These are phyloP conservation scores for Suillus luteus DNA, from an alignment of 768 basidiomycete genomes.

Conservation along the genomic window DNA sequence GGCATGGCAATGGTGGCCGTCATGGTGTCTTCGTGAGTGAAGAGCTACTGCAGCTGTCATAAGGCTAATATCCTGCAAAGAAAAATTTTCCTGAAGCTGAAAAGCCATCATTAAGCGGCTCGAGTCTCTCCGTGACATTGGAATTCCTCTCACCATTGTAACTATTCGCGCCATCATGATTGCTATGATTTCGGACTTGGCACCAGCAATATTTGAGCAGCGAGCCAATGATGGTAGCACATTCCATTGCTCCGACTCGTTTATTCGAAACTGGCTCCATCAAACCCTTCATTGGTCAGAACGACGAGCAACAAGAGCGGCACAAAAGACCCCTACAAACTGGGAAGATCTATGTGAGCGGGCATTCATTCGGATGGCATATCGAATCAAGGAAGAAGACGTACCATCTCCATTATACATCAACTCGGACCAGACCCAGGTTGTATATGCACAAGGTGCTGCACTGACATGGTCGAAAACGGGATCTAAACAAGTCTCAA, in stretches of 20 bases:
- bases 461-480: conserved; percentile 30
- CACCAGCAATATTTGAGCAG: conserved; percentile 31
- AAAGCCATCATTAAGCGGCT: conserved; percentile 21
- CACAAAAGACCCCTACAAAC: conserved; percentile 37
- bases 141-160: conserved; percentile 26
- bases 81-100: conserved; percentile 20
- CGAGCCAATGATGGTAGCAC: conserved; percentile 25
- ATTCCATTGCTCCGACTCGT: conserved; percentile 34
- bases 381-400: conserved; percentile 27
- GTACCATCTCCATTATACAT: conserved; percentile 30
- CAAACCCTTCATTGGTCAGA: conserved; percentile 15
- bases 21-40: conserved; percentile 23
- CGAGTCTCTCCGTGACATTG: conserved; percentile 20
- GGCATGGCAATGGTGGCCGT: conserved; percentile 21
- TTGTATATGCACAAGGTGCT: conserved; percentile 12
- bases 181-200: conserved; percentile 22
- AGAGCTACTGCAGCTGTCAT: not conserved
- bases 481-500: conserved; percentile 38
- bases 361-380: conserved; percentile 26
- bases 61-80: conserved; percentile 5
- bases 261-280: conserved; percentile 24
- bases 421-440: conserved; percentile 40
- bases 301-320: conserved; percentile 32
- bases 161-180: conserved; percentile 35
- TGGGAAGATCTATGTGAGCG: conserved; percentile 21